Conservation (phyloP, 371 early-diverging fungal genomes). For the Smittium culicis region DNA sequence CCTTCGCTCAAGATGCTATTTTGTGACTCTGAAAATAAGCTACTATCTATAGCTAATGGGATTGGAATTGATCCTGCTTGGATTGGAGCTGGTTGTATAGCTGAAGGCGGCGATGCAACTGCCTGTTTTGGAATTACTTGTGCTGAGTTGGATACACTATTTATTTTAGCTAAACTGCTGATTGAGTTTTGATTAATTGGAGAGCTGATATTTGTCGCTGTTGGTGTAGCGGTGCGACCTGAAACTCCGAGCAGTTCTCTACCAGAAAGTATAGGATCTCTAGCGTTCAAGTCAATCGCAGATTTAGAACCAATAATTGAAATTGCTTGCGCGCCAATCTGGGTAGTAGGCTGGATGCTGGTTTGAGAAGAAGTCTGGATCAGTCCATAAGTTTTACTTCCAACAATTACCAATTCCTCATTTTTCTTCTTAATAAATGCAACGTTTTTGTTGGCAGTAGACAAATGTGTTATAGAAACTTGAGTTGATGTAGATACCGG, state of each 20-base stretch:
- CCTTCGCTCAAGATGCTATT: no score
- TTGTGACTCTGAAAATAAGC: no score
- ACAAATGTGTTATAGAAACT: neutral
- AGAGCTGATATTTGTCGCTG: neutral
- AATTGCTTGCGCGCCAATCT: no score
- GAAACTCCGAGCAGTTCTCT: neutral
- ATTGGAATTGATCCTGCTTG: neutral
- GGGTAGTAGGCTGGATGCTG: no score
- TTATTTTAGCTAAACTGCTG: no score
- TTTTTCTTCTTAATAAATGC: neutral
- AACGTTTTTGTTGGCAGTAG: neutral
- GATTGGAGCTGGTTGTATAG: neutral
- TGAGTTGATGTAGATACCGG: neutral
- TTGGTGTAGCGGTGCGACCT: neutral
- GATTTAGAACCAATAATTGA: no score
- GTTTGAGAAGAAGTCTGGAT: neutral
- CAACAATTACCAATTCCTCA: neutral
- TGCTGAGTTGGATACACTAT: no score
- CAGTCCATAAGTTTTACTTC: neutral
- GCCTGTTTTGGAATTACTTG: no score
- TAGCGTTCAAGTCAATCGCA: neutral
- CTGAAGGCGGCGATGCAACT: neutral
- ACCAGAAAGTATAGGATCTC: neutral
- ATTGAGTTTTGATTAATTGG: no score
- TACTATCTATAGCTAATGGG: neutral